phyloP scores from a whole-genome alignment of 2,329 filamentous ascomycete species.

The Teratosphaeria gauchensis region DNA sequence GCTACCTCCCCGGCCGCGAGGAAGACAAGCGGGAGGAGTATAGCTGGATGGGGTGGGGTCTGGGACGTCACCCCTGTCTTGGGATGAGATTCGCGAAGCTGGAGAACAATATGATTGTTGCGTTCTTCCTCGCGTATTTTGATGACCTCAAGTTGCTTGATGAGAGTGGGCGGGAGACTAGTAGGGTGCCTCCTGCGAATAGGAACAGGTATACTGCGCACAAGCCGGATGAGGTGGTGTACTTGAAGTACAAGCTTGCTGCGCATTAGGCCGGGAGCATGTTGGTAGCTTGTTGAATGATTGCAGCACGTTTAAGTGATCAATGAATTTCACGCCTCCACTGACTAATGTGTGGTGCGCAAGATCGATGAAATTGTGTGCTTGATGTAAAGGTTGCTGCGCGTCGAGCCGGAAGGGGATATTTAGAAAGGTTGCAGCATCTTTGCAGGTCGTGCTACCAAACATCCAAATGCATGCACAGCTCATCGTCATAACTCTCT shows the following conservation, averaged over 20 bases:
- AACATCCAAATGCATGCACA: too few species aligned
- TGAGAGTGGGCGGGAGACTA: conserved; percentile 25
- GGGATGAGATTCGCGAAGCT: conserved; percentile 43
- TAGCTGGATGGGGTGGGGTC: conserved; percentile 26
- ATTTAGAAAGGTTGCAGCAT: too few species aligned
- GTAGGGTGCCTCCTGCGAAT: conserved; percentile 25
- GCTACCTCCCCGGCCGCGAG: conserved; percentile 38
- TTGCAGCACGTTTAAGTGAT: too few species aligned
- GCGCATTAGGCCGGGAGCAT: conserved; percentile 1
- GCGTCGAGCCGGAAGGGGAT: too few species aligned
- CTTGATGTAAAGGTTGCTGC: too few species aligned
- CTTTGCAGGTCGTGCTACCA: too few species aligned
- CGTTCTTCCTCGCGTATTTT: conserved; percentile 42
- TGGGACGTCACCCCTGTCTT: conserved; percentile 35
- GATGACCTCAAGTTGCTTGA: conserved; percentile 41
- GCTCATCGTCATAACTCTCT: not conserved
- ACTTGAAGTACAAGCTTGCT: conserved; percentile 30
- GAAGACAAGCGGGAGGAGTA: conserved; percentile 37
- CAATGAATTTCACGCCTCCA: not conserved
- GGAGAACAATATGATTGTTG: conserved; percentile 42
- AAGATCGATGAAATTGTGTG: too few species aligned
- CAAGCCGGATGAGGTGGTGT: conserved; percentile 30
- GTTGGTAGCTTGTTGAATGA: too few species aligned
- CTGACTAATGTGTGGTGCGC: too few species aligned
- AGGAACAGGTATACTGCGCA: conserved; percentile 30